Conservation (phyloP, 345 rosid species). For the Populus tremula region DNA sequence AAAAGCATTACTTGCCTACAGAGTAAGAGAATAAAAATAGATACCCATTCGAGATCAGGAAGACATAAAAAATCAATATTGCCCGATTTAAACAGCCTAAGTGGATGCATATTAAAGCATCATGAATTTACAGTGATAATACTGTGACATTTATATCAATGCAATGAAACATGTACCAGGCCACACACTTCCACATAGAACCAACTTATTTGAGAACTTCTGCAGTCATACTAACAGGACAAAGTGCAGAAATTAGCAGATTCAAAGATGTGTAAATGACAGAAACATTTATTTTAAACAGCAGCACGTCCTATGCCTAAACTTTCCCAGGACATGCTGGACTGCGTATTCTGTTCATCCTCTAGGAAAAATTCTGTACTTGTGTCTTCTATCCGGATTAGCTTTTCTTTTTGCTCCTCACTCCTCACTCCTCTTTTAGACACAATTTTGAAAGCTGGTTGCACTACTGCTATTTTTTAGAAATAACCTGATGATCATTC, state of each 20-base stretch:
- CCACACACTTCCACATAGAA: background rate
- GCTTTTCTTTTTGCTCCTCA: background rate
- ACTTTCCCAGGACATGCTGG: background rate
- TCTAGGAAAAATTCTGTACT: background rate
- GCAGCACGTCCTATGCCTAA: background rate
- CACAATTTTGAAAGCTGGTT: background rate
- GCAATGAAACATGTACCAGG: background rate
- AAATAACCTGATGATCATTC: background rate
- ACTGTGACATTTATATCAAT: background rate
- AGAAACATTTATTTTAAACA: background rate
- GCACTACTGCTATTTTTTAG: background rate
- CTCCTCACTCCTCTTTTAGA: background rate
- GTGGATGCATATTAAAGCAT: background rate
- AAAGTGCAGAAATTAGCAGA: background rate
- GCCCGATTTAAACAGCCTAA: background rate
- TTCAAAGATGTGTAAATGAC: background rate
- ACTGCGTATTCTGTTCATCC: background rate
- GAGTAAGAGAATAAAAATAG: background rate
- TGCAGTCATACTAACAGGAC: background rate
- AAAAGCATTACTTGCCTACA: background rate
- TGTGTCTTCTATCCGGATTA: background rate
- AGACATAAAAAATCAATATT: background rate
- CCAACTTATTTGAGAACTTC: background rate
- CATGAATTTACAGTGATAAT: background rate
- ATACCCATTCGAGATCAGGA: background rate